Evolutionary conservation across 2,329 filamentous ascomycete genomes (phyloP).

Genomic region (Chrysosporium keratinophilum): DNA sequence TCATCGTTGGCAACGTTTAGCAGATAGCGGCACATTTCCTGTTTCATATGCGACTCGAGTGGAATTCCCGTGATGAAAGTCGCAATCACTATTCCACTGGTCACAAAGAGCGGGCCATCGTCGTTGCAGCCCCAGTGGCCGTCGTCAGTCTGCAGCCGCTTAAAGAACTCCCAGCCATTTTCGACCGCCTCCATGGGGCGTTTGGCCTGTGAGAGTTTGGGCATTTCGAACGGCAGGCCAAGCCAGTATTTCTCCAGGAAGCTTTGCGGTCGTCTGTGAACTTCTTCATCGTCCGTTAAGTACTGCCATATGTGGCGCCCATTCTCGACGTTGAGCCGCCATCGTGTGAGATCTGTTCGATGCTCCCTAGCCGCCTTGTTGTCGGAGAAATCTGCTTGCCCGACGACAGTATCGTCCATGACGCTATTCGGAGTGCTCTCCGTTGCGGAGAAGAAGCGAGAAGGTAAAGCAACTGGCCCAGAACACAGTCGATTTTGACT

Average conservation of each 20-base stretch:
- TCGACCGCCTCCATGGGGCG: slow-evolving; percentile 6
- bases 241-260: slow-evolving; percentile 7
- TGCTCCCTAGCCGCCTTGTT: not conserved
- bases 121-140: slow-evolving; percentile 9
- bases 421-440: no score
- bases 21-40: not conserved
- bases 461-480: no score
- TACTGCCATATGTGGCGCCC: slow-evolving; percentile 7
- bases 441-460: no score
- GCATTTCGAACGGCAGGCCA: not conserved
- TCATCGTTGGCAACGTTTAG: slow-evolving; percentile 1
- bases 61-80: not conserved
- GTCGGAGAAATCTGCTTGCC: not conserved
- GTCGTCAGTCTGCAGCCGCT: not conserved
- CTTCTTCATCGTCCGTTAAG: not conserved
- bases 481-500: no score
- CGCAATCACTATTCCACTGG: slow-evolving; percentile 4
- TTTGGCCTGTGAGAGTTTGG: not conserved
- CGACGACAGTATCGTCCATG: no score
- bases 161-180: slow-evolving; percentile 8
- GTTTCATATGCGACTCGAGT: not conserved
- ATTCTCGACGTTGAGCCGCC: slow-evolving; percentile 2
- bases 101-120: slow-evolving; percentile 7
- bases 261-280: not conserved
- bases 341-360: slow-evolving; percentile 21